Conservation (phyloP, 495 filamentous ascomycete species). For the Hamigera avellanea region DNA sequence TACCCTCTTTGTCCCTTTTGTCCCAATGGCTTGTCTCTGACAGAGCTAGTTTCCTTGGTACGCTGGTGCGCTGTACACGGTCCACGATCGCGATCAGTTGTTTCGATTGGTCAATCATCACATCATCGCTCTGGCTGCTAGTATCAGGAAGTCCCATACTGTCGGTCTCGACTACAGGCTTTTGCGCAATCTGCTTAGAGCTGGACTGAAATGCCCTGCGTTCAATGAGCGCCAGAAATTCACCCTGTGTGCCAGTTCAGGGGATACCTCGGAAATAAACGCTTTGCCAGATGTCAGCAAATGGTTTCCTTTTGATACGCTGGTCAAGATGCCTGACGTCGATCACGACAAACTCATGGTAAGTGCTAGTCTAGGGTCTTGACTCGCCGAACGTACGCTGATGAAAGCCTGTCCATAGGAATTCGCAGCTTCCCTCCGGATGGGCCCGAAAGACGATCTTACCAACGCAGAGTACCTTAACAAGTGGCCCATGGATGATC, state of each 20-base stretch:
- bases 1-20: slow-evolving; percentile 7
- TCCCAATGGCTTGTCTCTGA: neutral
- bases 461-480: slow-evolving; percentile 7
- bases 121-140: slow-evolving; percentile 30
- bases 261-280: slow-evolving; percentile 9
- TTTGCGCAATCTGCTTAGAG: slow-evolving; percentile 42
- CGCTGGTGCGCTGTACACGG: slow-evolving; percentile 46
- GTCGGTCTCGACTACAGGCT: slow-evolving; percentile 42
- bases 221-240: slow-evolving; percentile 50
- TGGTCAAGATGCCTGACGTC: slow-evolving; percentile 17
- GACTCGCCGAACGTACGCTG: neutral
- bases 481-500: slow-evolving; percentile 7
- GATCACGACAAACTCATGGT: slow-evolving; percentile 20
- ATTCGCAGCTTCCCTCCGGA: slow-evolving; percentile 18
- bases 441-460: slow-evolving; percentile 6
- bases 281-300: slow-evolving; percentile 4
- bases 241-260: slow-evolving; percentile 12
- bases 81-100: slow-evolving; percentile 48
- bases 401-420: slow-evolving; percentile 8
- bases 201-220: slow-evolving; percentile 48
- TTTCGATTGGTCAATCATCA: slow-evolving; percentile 41
- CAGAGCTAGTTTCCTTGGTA: slow-evolving; percentile 70
- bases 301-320: slow-evolving; percentile 13
- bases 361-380: no score
- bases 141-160: slow-evolving; percentile 18